Base-by-base conservation (phyloP, 2,329 filamentous ascomycete species). In the Pleoardoris graminearum region DNA sequence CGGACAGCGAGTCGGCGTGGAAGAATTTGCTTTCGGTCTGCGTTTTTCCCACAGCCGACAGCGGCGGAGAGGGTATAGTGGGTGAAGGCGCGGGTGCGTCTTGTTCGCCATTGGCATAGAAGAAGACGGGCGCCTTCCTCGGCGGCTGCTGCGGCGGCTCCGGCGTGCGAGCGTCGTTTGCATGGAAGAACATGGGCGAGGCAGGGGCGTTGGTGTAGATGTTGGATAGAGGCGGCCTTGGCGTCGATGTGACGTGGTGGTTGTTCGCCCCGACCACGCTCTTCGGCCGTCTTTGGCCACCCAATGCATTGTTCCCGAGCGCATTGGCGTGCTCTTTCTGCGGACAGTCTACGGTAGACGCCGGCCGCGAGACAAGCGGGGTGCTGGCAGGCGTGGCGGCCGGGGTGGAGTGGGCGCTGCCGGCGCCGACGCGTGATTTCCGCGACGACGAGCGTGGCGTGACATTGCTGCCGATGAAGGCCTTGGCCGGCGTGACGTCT, bases 161-260 rank as follows among this genome's bases (percentile, higher is more conserved):
- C 53, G 71, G 71, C 14, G 67, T 50, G 64, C 70, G 52, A 33
- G 82, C 88, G 62, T 96, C 90, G 70, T 86, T 90, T 23, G 92
- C 94, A 70, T 95, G 92, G 72, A 99, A 97, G 80, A 97, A 97
- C 76, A 91, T 93, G 48, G 87, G 75, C 17, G 75, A 74, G 32
- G 67, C 66, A 42, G 75, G 54, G 2, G 58, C 42, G 23, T 62
- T 52, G 14, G 49, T 66, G 54, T 70, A 66, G 10, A 60, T 48
- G 48, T 58, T 71, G 7, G 59, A 57, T 23, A 64, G 52, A n/a
- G 60, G 60, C 14, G 63, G 57, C 27, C 69, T 62, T 30, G 66
- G 62, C 16, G 62, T 58, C 4, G 64, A 61, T 7, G 61, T 55
- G 35, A 48, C 45, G 48, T 61, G 58, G 43, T 58, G 59, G 47